Conservation (phyloP, 352 stramenopile species). For the Pythium myriotylum region DNA sequence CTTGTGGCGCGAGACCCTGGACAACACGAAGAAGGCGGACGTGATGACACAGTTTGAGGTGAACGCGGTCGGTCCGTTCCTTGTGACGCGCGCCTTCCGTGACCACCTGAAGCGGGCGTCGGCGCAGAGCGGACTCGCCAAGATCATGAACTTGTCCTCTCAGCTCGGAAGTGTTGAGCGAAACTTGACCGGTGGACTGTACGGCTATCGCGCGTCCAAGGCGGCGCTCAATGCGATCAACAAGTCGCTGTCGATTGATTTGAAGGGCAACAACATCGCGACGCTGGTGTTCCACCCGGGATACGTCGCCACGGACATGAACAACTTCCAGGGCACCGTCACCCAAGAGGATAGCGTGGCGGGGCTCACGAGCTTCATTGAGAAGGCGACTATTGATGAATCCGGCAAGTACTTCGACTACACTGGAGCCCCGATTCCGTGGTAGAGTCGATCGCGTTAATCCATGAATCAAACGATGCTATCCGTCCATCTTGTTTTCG, state of each 20-base stretch:
- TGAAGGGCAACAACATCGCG: slow-evolving; percentile 44
- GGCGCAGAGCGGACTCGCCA: slow-evolving; percentile 24
- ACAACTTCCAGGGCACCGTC: slow-evolving; percentile 28
- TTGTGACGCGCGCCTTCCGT: slow-evolving; percentile 55
- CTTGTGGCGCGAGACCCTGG: slow-evolving; percentile 29
- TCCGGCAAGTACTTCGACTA: slow-evolving; percentile 55
- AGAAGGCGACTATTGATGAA: slow-evolving; percentile 34
- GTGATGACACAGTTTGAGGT: slow-evolving; percentile 67
- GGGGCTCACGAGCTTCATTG: slow-evolving; percentile 35
- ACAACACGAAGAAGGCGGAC: slow-evolving; percentile 41
- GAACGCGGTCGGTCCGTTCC: slow-evolving; percentile 60
- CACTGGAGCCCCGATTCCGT: slow-evolving; percentile 39
- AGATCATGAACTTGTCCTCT: slow-evolving; percentile 46
- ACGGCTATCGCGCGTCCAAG: slow-evolving; percentile 74
- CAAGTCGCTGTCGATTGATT: slow-evolving; percentile 41
- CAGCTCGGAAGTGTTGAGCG: slow-evolving; percentile 49
- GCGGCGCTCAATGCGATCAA: slow-evolving; percentile 70
- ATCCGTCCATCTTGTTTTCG: no score
- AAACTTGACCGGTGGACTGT: slow-evolving; percentile 44
- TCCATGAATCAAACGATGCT: no score
- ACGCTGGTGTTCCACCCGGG: slow-evolving; percentile 50
- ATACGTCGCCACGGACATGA: slow-evolving; percentile 60
- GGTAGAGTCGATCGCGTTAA: slow-evolving; percentile 32
- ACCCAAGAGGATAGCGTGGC: slow-evolving; percentile 33
- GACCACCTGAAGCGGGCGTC: slow-evolving; percentile 39